A percentile compares a stretch with the other conserved stretches of the same genome.
Evolutionary conservation across 2,329 filamentous ascomycete species (phyloP).

Genomic region (Fusarium liriodendri): DNA sequence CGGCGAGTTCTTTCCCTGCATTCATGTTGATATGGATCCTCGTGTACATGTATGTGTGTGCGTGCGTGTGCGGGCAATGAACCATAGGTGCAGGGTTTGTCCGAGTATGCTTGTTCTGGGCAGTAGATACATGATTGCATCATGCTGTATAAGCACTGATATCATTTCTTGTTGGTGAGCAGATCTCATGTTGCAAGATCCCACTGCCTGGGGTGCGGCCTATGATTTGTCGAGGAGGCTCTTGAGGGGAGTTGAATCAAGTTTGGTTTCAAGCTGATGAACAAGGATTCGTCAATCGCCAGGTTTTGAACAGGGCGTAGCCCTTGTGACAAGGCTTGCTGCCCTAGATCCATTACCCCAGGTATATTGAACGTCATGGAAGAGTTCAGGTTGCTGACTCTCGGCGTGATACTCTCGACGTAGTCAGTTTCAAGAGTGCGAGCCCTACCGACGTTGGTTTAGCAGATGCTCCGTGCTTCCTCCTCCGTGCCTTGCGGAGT

Average conservation of each 20-base stretch:
- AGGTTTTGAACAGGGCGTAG: background rate
- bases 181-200: background rate
- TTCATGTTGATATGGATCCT: background rate
- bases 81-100: background rate
- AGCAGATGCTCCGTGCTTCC: slow-evolving; percentile 44
- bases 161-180: background rate
- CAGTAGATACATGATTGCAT: background rate
- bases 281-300: background rate
- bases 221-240: background rate
- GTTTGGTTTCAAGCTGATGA: background rate
- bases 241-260: background rate
- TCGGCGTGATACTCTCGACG: slow-evolving; percentile 7
- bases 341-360: background rate
- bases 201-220: background rate
- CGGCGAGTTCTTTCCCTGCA: background rate
- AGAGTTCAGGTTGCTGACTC: background rate
- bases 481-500: slow-evolving; percentile 39
- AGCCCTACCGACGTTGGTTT: slow-evolving; percentile 40
- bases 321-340: background rate
- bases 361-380: background rate
- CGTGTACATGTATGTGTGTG: background rate
- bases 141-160: background rate
- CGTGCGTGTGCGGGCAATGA: background rate
- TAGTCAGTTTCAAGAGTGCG: slow-evolving; percentile 18
- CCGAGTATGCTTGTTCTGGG: background rate